Percentiles rank a stretch among this genome's conserved stretches.
Evolutionary conservation across 2,329 filamentous ascomycete genomes (phyloP).

Genomic region (Xylaria sp.): DNA sequence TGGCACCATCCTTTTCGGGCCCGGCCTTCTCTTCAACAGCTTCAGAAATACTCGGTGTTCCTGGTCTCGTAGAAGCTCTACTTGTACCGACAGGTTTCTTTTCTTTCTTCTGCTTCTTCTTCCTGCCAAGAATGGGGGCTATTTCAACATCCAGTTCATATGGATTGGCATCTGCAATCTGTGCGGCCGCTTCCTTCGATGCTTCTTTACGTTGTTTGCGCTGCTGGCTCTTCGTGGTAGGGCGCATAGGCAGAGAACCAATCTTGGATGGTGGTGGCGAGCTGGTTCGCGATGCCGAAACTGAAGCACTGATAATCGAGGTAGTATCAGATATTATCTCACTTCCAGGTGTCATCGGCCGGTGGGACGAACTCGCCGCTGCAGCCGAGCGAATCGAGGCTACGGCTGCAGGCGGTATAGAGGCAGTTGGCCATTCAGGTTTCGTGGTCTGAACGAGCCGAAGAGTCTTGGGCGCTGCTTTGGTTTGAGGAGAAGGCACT

Average conservation of each 20-base stretch:
- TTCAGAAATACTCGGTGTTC: conserved; percentile 30
- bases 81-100: conserved; percentile 38
- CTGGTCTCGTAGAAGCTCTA: conserved; percentile 27
- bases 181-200: conserved; percentile 56
- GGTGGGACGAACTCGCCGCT: conserved; percentile 36
- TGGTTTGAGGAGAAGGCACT: conserved; percentile 47
- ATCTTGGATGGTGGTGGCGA: conserved; percentile 64
- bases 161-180: conserved; percentile 47
- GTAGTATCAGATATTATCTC: conserved; percentile 73
- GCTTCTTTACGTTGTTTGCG: conserved; percentile 70
- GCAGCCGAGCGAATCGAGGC: conserved; percentile 31
- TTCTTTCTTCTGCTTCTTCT: conserved; percentile 82
- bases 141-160: conserved; percentile 51
- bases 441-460: conserved; percentile 65
- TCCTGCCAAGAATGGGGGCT: conserved; percentile 70
- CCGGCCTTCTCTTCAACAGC: conserved; percentile 28
- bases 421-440: conserved; percentile 46
- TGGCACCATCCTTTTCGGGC: conserved; percentile 24
- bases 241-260: conserved; percentile 62
- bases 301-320: conserved; percentile 65
- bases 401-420: conserved; percentile 29
- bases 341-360: conserved; percentile 68
- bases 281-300: conserved; percentile 62
- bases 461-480: conserved; percentile 57
- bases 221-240: conserved; percentile 71